These are phyloP conservation scores for Euphorbia lathyris DNA, from an alignment of 345 rosid genomes.

Conservation along the genomic window DNA sequence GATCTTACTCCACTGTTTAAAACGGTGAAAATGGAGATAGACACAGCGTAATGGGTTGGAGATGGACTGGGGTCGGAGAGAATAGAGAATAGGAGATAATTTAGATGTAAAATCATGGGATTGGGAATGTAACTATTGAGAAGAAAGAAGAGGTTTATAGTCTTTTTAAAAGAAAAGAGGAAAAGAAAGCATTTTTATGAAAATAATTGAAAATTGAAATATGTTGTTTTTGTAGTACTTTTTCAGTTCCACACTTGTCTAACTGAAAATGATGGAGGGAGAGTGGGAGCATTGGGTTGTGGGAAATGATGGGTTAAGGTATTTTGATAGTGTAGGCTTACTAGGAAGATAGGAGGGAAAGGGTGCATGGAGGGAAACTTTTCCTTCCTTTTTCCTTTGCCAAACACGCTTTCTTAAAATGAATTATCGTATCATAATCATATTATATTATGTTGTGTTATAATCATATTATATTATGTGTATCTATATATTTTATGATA, in stretches of 20 bases:
- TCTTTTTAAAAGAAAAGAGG: background rate
- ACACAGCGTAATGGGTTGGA: no score
- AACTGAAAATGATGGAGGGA: constrained; percentile 41
- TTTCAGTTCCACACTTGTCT: constrained; percentile 18
- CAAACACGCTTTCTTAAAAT: no score
- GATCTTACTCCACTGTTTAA: background rate
- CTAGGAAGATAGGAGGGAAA: background rate
- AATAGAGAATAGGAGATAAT: background rate
- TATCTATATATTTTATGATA: no score
- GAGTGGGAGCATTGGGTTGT: constrained; percentile 37
- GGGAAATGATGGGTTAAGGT: constrained; percentile 34
- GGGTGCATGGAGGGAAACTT: background rate
- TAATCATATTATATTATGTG: no score
- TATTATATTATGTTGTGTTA: no score
- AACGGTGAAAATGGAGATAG: background rate
- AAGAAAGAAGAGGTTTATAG: background rate
- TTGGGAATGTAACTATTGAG: constrained; percentile 13
- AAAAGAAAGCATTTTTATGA: background rate
- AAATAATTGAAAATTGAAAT: background rate
- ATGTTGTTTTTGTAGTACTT: background rate
- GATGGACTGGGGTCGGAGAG: no score
- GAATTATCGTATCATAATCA: no score
- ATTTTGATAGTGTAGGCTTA: constrained; percentile 18
- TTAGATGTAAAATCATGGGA: constrained; percentile 33
- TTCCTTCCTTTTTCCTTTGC: background rate